These are phyloP conservation scores for Apiospora malaysiana DNA, from an alignment of 2,329 filamentous ascomycete species.

Conservation along the genomic window DNA sequence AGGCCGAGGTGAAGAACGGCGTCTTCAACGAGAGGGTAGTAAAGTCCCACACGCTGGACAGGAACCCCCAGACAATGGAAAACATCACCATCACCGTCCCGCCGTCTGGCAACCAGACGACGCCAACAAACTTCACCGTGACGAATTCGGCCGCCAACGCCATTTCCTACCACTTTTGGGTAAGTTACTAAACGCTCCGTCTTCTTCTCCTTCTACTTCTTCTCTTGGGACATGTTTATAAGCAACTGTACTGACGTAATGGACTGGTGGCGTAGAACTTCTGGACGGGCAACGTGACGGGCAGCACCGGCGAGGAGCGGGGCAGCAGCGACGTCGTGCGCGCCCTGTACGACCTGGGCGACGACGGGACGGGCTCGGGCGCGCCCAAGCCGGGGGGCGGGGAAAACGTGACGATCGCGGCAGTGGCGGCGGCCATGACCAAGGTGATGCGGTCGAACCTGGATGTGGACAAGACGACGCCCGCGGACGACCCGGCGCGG, in stretches of 20 bases:
- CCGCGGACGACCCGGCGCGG: too few relatives aligned
- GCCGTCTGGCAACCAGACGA: constrained; percentile 7
- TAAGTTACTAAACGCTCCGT: constrained; percentile 18
- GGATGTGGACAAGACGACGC: neutral
- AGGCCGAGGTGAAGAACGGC: constrained; percentile 23
- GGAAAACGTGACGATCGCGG: constrained; percentile 26
- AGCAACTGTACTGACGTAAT: neutral
- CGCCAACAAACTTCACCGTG: constrained; percentile 15
- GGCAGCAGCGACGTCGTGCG: constrained; percentile 19
- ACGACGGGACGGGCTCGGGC: constrained; percentile 24
- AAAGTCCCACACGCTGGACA: constrained; percentile 18
- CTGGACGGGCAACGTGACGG: constrained; percentile 26
- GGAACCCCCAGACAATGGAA: neutral
- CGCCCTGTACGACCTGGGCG: constrained; percentile 25
- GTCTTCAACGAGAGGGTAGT: constrained; percentile 24
- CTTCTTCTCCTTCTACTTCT: too few relatives aligned
- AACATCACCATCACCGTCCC: constrained; percentile 27
- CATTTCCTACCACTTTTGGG: constrained; percentile 7
- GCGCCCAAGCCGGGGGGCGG: constrained; percentile 22
- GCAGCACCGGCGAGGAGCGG: neutral
- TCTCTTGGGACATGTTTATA: too few relatives aligned
- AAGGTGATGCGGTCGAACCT: constrained; percentile 23
- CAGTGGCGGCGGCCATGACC: constrained; percentile 26
- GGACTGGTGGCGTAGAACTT: neutral
- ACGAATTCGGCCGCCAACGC: neutral